Conservation (phyloP, 1,284 basidiomycete genomes). For the Cutaneotrichosporon mucoides region DNA sequence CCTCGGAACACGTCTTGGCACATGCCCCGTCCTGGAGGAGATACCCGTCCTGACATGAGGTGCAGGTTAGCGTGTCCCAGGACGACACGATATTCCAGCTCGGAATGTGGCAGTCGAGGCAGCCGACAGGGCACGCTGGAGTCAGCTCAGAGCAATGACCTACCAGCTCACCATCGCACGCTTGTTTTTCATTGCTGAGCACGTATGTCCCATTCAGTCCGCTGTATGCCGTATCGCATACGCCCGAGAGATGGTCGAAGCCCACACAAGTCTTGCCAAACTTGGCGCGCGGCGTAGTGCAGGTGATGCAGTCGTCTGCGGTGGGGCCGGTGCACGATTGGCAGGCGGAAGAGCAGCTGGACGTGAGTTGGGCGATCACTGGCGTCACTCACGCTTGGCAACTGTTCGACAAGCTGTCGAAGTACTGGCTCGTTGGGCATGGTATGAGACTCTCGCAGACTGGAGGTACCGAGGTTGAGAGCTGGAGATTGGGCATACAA, state of each 20-base stretch:
- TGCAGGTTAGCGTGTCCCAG: slow-evolving; percentile 35
- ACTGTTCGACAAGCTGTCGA: slow-evolving; percentile 22
- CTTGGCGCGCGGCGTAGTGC: slow-evolving; percentile 35
- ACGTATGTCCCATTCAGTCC: slow-evolving; percentile 38
- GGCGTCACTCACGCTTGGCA: slow-evolving; percentile 32
- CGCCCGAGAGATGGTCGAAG: slow-evolving; percentile 38
- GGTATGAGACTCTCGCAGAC: slow-evolving; percentile 31
- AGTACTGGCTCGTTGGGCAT: slow-evolving; percentile 41
- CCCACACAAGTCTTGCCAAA: slow-evolving; percentile 45
- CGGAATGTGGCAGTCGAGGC: slow-evolving; percentile 44
- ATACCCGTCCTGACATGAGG: slow-evolving; percentile 48
- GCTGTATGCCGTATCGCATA: slow-evolving; percentile 43
- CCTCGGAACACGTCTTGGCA: slow-evolving; percentile 37
- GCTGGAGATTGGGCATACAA: slow-evolving; percentile 31
- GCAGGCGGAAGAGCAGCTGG: slow-evolving; percentile 46
- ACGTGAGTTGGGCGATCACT: background rate
- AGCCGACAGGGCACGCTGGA: slow-evolving; percentile 48
- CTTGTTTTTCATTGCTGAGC: slow-evolving; percentile 38
- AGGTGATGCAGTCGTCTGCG: slow-evolving; percentile 41
- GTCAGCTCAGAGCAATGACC: background rate
- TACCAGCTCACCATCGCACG: slow-evolving; percentile 47
- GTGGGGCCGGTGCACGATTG: slow-evolving; percentile 43
- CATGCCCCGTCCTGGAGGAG: slow-evolving; percentile 43
- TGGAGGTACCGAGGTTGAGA: slow-evolving; percentile 32
- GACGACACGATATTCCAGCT: slow-evolving; percentile 34